Base-by-base conservation (phyloP, 2,329 filamentous ascomycete genomes). In the Pseudopithomyces chartarum region DNA sequence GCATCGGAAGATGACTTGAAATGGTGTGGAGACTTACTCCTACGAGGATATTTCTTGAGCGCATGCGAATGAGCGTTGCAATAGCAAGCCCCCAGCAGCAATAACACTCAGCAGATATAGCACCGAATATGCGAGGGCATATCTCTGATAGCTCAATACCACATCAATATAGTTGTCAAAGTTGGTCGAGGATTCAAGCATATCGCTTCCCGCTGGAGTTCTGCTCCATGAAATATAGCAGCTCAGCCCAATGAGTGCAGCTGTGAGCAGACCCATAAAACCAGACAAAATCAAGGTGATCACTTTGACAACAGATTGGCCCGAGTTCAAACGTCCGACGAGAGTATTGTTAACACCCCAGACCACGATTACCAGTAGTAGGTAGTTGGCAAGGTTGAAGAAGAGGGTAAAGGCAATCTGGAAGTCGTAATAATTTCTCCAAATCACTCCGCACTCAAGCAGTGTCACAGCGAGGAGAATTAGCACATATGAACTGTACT, bases 341-440 rank as follows among this genome's bases (percentile, higher is more conserved):
- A 75, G 64, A 55, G 64, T 49, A 11, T 23, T 57, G 61, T 73
- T 73, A 48, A 74, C 53, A 8, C 45, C 49, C 48, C 58, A 71
- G 29, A 70, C 46, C 5, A 67, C 60, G 2, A 69, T 55, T 7
- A 68, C 59, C 1, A 73, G 62, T 1, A 74, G 50, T 52, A 65
- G 42, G 52, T 58, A 69, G n/a, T 55, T 40, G 39, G 46, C 58
- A 8, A 75, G 19, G n/a, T 22, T 8, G 46, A 52, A 55, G 42
- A 74, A 69, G 1, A 74, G 44, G 3, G 1, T 39, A 17, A 23
- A 53, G n/a, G 64, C 60, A 26, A 69, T 65, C 20, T 19, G n/a
- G 42, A 63, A 52, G 29, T 58, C 26, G 26, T 47, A 56, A 47
- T 60, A 63, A 38, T 20, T 38, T 1, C 11, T 3, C 10, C 6